A percentile compares a stretch with the other conserved stretches of the same genome.
phyloP scores from a whole-genome alignment of 2,329 filamentous ascomycete genomes.

The Pyricularia grisea region DNA sequence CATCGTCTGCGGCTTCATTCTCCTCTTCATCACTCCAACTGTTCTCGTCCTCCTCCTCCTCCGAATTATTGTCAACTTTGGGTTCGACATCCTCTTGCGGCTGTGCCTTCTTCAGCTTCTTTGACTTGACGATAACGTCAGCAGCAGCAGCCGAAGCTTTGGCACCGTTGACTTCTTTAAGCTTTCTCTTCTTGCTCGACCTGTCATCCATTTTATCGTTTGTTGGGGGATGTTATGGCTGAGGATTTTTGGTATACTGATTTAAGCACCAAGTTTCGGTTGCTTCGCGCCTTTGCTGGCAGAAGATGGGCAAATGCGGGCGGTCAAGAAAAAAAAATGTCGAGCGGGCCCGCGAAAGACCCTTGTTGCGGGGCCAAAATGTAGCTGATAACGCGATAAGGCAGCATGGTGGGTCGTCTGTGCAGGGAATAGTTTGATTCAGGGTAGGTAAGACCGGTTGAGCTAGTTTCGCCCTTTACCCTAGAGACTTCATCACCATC shows the following conservation, averaged over 20 bases:
- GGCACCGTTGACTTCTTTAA: slow-evolving; percentile 18
- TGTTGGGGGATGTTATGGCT: neutral
- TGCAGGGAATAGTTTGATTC: neutral
- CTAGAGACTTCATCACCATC: no score
- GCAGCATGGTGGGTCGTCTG: neutral
- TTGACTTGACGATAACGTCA: slow-evolving; percentile 5
- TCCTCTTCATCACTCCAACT: slow-evolving; percentile 10
- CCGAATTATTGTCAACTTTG: neutral
- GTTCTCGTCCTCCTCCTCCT: slow-evolving; percentile 10
- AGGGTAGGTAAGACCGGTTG: neutral
- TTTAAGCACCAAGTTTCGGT: slow-evolving; percentile 1
- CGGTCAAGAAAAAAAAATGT: slow-evolving; percentile 9
- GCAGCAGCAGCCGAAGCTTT: slow-evolving; percentile 9
- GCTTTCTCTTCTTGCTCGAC: slow-evolving; percentile 25
- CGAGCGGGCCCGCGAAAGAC: slow-evolving; percentile 2
- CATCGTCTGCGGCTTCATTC: slow-evolving; percentile 9
- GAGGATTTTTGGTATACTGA: neutral
- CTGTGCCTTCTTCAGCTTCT: slow-evolving; percentile 11
- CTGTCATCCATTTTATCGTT: slow-evolving; percentile 13
- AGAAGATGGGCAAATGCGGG: neutral
- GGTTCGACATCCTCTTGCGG: slow-evolving; percentile 8
- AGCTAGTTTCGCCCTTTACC: no score
- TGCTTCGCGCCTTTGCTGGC: neutral
- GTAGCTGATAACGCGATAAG: neutral
- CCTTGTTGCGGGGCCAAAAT: neutral